Conservation (phyloP, 2,329 filamentous ascomycete genomes). For the Fusarium neocosmosporiellum region DNA sequence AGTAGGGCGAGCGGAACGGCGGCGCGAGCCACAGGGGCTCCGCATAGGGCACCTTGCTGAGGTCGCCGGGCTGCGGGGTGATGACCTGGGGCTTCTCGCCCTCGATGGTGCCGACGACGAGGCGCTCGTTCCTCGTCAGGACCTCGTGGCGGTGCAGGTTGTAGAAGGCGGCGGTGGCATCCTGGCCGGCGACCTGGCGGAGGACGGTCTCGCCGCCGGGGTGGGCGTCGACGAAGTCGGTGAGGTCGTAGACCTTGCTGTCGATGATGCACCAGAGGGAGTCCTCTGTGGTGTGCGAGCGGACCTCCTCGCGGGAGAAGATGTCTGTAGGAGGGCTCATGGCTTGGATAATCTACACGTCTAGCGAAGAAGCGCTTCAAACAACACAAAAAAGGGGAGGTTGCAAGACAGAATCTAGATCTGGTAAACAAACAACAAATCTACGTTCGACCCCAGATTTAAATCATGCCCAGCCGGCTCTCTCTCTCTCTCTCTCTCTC, state of each 20-base stretch:
- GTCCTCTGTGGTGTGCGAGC: constrained; percentile 79
- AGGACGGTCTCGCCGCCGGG: constrained; percentile 85
- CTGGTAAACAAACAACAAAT: constrained; percentile 3
- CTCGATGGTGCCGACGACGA: constrained; percentile 80
- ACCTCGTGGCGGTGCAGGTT: constrained; percentile 93
- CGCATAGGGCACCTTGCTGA: constrained; percentile 83
- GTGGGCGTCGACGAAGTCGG: constrained; percentile 86
- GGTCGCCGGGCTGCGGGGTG: constrained; percentile 74
- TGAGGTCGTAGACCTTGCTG: constrained; percentile 86
- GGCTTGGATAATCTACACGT: background rate
- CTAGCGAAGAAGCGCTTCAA: background rate
- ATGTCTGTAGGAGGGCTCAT: constrained; percentile 57
- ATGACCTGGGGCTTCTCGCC: constrained; percentile 82
- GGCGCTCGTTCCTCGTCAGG: constrained; percentile 79
- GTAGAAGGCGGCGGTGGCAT: constrained; percentile 88
- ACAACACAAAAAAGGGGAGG: background rate
- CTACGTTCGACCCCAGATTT: constrained; percentile 16
- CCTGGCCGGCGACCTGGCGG: constrained; percentile 81
- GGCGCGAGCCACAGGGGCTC: constrained; percentile 86
- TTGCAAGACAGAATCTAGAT: background rate
- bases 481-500: background rate
- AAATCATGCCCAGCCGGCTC: background rate
- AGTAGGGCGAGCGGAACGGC: constrained; percentile 83
- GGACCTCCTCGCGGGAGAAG: constrained; percentile 73
- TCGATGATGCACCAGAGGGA: constrained; percentile 88